Base-by-base conservation (phyloP, 1,284 basidiomycete species). In the Ustilago curta region DNA sequence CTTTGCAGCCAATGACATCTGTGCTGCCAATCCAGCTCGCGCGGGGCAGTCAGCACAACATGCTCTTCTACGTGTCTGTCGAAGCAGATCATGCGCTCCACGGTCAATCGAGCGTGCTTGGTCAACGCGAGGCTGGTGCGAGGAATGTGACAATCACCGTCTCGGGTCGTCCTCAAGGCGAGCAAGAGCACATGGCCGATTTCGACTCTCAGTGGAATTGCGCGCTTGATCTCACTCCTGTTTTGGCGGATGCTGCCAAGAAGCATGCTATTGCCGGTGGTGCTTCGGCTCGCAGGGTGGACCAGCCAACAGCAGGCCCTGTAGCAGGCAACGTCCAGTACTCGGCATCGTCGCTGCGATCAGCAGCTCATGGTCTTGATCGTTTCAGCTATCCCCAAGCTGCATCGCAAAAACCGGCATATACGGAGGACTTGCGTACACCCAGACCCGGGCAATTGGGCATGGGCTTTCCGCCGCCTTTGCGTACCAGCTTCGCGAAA, bases 181-280 rank as follows among this genome's bases (percentile, higher is more conserved):
- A 56, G 9, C 32, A 48, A 43, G 71, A 54, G 43, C 45, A 51
- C 1, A 27, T 47, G 50, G 48, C 55, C 5, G 58, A 66, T 35
- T 76, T 76, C 14, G 64, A 70, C 16, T 76, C 73, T 8, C 69
- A 68, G 69, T 76, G 73, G 73, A 76, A 71, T 32, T 76, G 73
- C 19, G 51, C 48, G 2, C 61, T 76, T 3, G 73, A 76, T 29
- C 60, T 76, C 5, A 44, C 61, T 9, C 45, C 70, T 5, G 58
- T 73, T 21, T 27, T 69, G 37, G 44, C 61, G 18, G 58, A 61
- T 56, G 70, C 58, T 25, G 43, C 43, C 4, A 72, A 62, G 57
- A 48, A 50, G 48, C 29, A 29, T 2, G 18, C 31, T 11, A 59
- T 72, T 42, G 45, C 59, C 16, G 52, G 25, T 12, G 49, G 21